Evolutionary conservation across 2,329 filamentous ascomycete species (phyloP), one percentile per base, ranked within the genome.

Genomic region (Fusarium robinianum): DNA sequence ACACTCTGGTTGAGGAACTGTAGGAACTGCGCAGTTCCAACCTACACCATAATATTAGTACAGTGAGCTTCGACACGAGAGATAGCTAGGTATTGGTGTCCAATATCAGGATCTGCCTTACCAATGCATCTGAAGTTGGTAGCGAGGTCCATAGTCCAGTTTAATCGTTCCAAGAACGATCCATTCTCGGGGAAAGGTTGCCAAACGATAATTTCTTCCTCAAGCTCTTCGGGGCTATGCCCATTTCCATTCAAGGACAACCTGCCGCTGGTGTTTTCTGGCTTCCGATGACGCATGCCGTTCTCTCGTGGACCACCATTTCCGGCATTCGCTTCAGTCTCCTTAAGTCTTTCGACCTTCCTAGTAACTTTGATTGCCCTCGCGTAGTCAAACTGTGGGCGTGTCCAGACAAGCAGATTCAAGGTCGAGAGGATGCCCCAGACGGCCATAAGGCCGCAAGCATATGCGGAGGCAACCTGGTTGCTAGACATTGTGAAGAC

Each of bases 131-230:
- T 73, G 53, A 81, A 77, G 38, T 76, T 77, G 19, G 69, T 67
- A 10, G 74, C 64, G n/a, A 85, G 68, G 52, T 84, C 81, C 11
- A 73, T 57, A 1, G 73, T 67, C 82, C 82, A 85, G 51, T 67
- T 67, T 6, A 84, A 61, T 8, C 82, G 74, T 26, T 75, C 64
- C 16, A 59, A 37, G 31, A 82, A 75, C 1, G 76, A 62, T 2
- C 65, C 75, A 3, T 75, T 62, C 4, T 71, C 69, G 1, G 81
- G 82, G 51, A 77, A 85, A 1, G 72, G 64, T 60, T 85, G 75
- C 82, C 82, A 85, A 56, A 77, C 75, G 42, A 83, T 83, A 44
- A 79, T 72, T 31, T 68, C 67, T 5, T 67, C 64, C 12, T 68
- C 58, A 1, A 33, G 30, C 9, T 11, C 8, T 6, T 21, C 23